Evolutionary conservation across 352 stramenopile species (phyloP), one percentile per base, ranked within the genome.

Genomic region (Globisporangium radiosum): DNA sequence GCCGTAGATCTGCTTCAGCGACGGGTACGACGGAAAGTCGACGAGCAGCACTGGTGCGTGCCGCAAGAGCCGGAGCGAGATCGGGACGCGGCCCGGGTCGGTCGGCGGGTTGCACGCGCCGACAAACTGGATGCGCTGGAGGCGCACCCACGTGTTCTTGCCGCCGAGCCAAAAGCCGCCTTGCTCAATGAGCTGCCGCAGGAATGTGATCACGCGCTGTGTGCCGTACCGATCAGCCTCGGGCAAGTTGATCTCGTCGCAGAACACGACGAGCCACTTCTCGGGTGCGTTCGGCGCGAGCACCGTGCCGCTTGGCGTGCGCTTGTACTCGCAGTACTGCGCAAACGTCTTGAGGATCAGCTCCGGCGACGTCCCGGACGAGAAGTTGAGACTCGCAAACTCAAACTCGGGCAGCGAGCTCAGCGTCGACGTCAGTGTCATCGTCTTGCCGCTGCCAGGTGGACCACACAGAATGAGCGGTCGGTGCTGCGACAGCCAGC

Each of bases 161-260:
- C 81, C 81, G 13, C 82, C 85, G 9, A 92, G 66, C 87, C 87
- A 95, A 58, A 94, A 95, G 0, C 87, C 98, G 51, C 91, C 90
- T 73, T 99, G 97, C 71, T 99, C 97, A 9, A 98, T 96, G 39
- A 99, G 72, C 66, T 99, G 96, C 25, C 98, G 84, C 76, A 99
- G 88, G 66, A 99, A 99, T 43, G 95, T 99, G 49, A 99, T 99
- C 4, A 99, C 97, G 40, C 94, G 82, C 75, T 99, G 98, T 7
- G 97, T 99, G 39, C 98, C 98, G 72, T 99, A 99, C 8, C 78
- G 76, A 74, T 99, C 98, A 42, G 97, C 81, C 57, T 97, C 93
- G 0, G 98, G 98, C 52, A 99, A 81, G 76, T 99, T 99, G 63
- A 99, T 98, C 83, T 99, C 98, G 75, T 99, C 98, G 59, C 97